These are phyloP conservation scores for Metschnikowia drakensbergensis DNA, from an alignment of 805 yeast genomes.

Conservation along the genomic window DNA sequence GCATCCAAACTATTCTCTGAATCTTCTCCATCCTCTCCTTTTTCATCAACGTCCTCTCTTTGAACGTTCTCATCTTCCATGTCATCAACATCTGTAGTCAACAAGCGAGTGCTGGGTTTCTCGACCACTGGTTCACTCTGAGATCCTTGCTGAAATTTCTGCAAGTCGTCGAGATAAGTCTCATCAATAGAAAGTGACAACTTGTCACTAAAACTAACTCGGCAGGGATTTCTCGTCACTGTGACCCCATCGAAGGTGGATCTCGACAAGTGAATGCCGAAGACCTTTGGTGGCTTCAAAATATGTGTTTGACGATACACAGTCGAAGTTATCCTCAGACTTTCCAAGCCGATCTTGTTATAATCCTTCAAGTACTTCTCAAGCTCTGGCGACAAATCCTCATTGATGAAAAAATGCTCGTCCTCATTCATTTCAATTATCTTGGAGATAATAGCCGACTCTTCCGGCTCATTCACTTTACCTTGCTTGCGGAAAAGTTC, in stretches of 20 bases:
- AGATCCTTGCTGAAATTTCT: conserved; percentile 28
- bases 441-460: conserved; percentile 26
- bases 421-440: conserved; percentile 34
- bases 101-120: conserved; percentile 13
- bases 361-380: conserved; percentile 47
- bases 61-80: conserved; percentile 33
- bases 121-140: conserved; percentile 16
- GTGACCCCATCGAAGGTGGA: conserved; percentile 69
- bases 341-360: conserved; percentile 39
- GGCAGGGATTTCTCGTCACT: conserved; percentile 70
- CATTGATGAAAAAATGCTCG: conserved; percentile 51
- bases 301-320: conserved; percentile 65
- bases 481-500: conserved; percentile 19
- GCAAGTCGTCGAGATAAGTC: conserved; percentile 34
- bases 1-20: conserved; percentile 17
- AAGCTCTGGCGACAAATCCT: conserved; percentile 54
- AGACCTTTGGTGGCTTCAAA: conserved; percentile 61
- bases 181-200: conserved; percentile 47
- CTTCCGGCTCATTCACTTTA: conserved; percentile 23
- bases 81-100: conserved; percentile 26
- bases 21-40: conserved; percentile 28
- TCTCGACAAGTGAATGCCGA: conserved; percentile 82
- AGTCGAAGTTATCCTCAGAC: conserved; percentile 51
- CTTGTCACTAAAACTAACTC: conserved; percentile 59
- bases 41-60: conserved; percentile 36